Base-by-base conservation (phyloP, 495 filamentous ascomycete genomes). In the Trichoderma asperelloides region DNA sequence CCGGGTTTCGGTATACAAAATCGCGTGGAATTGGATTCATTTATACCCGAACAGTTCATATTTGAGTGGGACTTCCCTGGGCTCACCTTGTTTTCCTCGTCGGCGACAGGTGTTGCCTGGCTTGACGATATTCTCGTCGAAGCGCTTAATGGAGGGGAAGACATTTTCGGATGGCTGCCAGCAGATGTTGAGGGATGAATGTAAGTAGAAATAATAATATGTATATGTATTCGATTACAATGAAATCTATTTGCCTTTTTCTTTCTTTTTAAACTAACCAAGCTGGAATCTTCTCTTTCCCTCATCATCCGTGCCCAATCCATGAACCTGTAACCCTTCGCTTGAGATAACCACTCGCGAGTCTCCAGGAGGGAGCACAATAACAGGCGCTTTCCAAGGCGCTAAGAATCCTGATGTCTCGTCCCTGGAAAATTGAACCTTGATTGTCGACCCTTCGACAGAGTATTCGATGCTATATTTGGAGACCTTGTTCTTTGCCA, bases 51-150 rank as follows among this genome's bases (percentile, higher is more conserved):
- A 67, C 78, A 84, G 65, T 84, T 84, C 67, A 76, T 82, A 3
- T 75, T 81, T 3, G 81, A 84, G 68, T 85, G 82, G 82, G 81
- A 84, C 66, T 85, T 85, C 63, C 83, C 82, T 0, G 81, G 80
- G 0, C 63, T 85, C 55, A 81, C 80, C 70, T 70, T 85, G 40
- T 81, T 80, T 60, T 82, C 82, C 71, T 81, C 83, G 23, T 81
- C 82, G n/a, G 37, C 60, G 23, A 63, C 60, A 15, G 27, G 37
- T 7, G 60, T 40, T 40, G 25, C 28, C 13, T 63, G 60, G 60
- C 60, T 63, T 33, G 27, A 63, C 23, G 60, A 63, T n/a, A 33
- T 63, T 27, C 60, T 63, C 18, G 37, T 18, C 3, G 37, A 40
- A 13, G 60, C 60, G 15, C 37, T 63, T 18, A 63, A 33, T 33